Evolutionary conservation across 495 filamentous ascomycete genomes (phyloP), one percentile per base, ranked within the genome.

Genomic region (Podospora pseudopauciseta): DNA sequence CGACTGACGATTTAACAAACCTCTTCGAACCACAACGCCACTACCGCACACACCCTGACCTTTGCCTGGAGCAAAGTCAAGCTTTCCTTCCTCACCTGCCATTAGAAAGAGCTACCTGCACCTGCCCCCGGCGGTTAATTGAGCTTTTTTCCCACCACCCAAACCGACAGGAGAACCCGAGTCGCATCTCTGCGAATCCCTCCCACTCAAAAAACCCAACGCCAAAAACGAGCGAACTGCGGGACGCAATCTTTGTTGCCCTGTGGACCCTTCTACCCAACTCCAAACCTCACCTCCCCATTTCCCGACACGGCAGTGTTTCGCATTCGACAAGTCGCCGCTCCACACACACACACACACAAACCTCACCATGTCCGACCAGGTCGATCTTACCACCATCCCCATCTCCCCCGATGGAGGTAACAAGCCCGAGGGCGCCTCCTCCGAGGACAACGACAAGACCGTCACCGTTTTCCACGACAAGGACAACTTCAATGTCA

Each of bases 401-500:
- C 91, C 91, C 34, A 87, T 94, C 80, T 92, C 89, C 27, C 91
- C 90, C 49, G 83, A 84, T 44, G 88, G 84, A 66, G 81, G 80
- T 54, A 80, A 80, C 62, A 71, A 72, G 63, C 53, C 75, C 59
- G 74, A 75, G 64, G 81, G 73, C 19, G 79, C 77, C 13, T 75
- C 77, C 55, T 65, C 69, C 27, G 77, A 75, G 65, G 77, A 83
- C n/a, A 30, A 65, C 53, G 79, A 83, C 65, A 88, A 92, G 68
- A 81, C 87, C 20, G 80, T 97, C 72, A 98, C 95, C 28, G 93
- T 99, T 67, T 98, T 99, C 84, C 92, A 99, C 78, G 90, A 97
- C 82, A 88, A 93, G 63, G 91, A 97, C 64, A 96, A 97, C 84
- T 99, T 99, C 86, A 98, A 96, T 75, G 94, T 97, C 77, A 98